Evolutionary conservation across 2,329 filamentous ascomycete genomes (phyloP), one percentile per base, ranked within the genome.

Genomic region (Phialocephala sp.): DNA sequence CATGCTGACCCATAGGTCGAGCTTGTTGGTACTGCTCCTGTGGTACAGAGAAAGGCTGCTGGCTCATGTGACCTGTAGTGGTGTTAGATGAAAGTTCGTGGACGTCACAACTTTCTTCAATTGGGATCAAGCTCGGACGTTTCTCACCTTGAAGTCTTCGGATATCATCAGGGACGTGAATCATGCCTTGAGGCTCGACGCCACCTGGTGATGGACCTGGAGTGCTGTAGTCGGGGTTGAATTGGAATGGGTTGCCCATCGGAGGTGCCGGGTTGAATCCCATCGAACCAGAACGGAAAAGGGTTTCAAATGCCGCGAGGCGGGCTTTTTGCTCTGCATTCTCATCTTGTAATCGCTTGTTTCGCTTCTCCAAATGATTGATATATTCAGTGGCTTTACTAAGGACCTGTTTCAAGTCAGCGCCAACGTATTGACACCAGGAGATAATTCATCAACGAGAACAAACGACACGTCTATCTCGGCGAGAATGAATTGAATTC

Each of bases 311-410:
- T 0, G 88, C 88, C 41, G 89, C 87, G 43, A 97, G 86, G 36
- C 92, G 87, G 55, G 88, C 87, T 77, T 94, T 94, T 80, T 97
- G 87, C 15, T 86, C 86, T 36, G 81, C 84, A 74, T 97, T 94
- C 76, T 98, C 93, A 55, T 97, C 92, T 60, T 89, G 82, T 11
- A 97, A 81, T 6, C 91, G 88, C 70, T 89, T 91, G 73, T 97
- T 97, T 14, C 93, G 89, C 80, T 96, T 96, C 78, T 98, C 94
- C 1, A 98, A 81, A 79, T 98, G 94, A 43, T 90, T 87, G 71
- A 98, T 98, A 73, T 98, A 98, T 77, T 98, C 94, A 6, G 94
- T 97, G 2, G 94, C 94, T 78, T 98, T 98, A 70, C 92, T 94
- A 52, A 98, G 81, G 59, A 98, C 71, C 73, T 76, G 27, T 22